Evolutionary conservation across 2,329 filamentous ascomycete genomes (phyloP).

Genomic region (Aspergillus novofumigatus): DNA sequence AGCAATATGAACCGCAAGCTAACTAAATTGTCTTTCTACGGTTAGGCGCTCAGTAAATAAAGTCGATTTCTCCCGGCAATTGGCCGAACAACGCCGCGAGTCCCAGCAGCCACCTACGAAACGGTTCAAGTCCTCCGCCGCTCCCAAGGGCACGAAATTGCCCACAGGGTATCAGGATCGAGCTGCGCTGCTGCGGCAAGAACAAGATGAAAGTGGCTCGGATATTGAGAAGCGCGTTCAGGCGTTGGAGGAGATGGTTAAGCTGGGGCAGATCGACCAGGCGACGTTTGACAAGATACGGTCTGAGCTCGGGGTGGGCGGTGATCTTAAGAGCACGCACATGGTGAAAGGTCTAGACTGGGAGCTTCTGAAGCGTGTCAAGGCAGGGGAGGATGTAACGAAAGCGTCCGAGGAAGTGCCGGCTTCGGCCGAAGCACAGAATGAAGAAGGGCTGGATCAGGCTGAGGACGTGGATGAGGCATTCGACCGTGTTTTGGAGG

Average conservation of each 20-base stretch:
- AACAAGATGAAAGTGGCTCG: constrained; percentile 45
- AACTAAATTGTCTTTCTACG: background rate
- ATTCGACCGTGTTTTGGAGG: constrained; percentile 41
- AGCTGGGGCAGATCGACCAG: constrained; percentile 77
- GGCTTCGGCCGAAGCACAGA: constrained; percentile 14
- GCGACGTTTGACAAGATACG: constrained; percentile 71
- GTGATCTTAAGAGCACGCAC: constrained; percentile 75
- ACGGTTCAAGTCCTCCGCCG: constrained; percentile 68
- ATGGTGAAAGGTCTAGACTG: constrained; percentile 90
- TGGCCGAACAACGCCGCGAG: constrained; percentile 67
- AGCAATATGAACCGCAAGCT: constrained; percentile 9
- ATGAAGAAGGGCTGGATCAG: constrained; percentile 26
- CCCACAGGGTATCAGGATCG: constrained; percentile 81
- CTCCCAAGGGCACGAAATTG: constrained; percentile 77
- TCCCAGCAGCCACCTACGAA: constrained; percentile 56
- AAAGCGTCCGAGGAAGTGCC: constrained; percentile 23
- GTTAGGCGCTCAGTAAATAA: constrained; percentile 62
- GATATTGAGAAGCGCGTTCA: constrained; percentile 65
- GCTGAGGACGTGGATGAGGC: constrained; percentile 61
- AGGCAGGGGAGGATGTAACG: constrained; percentile 53
- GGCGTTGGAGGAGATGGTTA: constrained; percentile 75
- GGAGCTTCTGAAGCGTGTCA: constrained; percentile 54
- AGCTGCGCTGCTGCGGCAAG: constrained; percentile 59
- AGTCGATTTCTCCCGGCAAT: constrained; percentile 75
- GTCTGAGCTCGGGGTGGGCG: constrained; percentile 71